Base-by-base conservation (phyloP, 2,329 filamentous ascomycete species). In the Fusarium ramigenum region DNA sequence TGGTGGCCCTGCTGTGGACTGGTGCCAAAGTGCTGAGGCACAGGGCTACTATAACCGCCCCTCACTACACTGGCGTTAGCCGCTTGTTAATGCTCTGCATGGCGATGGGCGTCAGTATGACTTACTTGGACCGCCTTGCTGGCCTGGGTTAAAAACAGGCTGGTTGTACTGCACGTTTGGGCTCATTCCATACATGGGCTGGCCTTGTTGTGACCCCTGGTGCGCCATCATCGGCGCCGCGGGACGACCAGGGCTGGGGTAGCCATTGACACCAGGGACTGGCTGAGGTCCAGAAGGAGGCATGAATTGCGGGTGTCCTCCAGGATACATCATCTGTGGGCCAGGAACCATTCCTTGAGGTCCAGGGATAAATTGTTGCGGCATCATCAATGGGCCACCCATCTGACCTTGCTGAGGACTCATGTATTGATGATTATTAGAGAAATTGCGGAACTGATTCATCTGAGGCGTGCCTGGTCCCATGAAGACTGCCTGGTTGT, bases 141-240 rank as follows among this genome's bases (percentile, higher is more conserved):
- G 93, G 75, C 93, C 93, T 37, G 90, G 89, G 66, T 87, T 86
- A 82, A 92, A 95, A 60, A 90, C 89, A 42, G 93, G 92, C 79
- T 94, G 93, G 78, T 91, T 92, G 79, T 92, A 93, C 79, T 92
- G 92, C 82, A 92, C 88, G 60, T 87, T 91, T 47, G 92, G 92
- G 77, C 91, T 93, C 91, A 95, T 93, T 72, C 89, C 93, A 85
- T 89, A 95, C 84, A 86, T 90, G 78, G 85, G 90, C 80, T 97
- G 94, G 44, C 95, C 95, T 81, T 97, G 95, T 79, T 98, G 96
- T 34, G 95, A 98, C 62, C 94, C 94, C 83, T 97, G 94, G 75
- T 95, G 95, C 78, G 92, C 93, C 96, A 98, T 98, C 91, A 97
- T 94, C 4, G 94, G 92, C 18, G 96, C 94, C 25, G 86, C 81